A percentile compares a stretch with the other conserved stretches of the same genome.
Evolutionary conservation across 805 yeast genomes (phyloP).

Genomic region (Candida wancherniae): DNA sequence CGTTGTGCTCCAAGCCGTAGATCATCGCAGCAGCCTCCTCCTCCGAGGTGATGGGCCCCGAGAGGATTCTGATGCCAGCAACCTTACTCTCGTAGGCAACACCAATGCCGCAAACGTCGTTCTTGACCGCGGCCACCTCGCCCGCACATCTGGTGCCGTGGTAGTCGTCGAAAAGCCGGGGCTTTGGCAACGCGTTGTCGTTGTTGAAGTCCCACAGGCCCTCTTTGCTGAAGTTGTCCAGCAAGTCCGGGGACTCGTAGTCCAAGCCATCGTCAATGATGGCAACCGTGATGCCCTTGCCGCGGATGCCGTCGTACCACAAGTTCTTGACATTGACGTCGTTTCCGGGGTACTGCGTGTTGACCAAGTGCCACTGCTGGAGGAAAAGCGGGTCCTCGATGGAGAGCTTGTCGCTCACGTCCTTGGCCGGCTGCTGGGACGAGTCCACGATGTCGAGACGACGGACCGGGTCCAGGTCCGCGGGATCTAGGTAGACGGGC

Average conservation of each 20-base stretch:
- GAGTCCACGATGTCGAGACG: constrained; percentile 42
- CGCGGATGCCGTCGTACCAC: constrained; percentile 80
- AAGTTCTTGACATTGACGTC: constrained; percentile 84
- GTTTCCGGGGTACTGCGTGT: constrained; percentile 65
- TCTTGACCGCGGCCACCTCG: constrained; percentile 87
- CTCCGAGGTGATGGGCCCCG: constrained; percentile 73
- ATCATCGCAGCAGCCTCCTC: constrained; percentile 90
- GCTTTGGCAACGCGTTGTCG: constrained; percentile 69
- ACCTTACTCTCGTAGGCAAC: constrained; percentile 88
- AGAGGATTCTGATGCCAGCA: constrained; percentile 83
- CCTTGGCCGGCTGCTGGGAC: constrained; percentile 40
- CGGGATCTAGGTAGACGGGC: constrained; percentile 42
- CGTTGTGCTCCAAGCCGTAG: constrained; percentile 76
- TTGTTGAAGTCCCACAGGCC: constrained; percentile 96
- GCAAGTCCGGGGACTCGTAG: constrained; percentile 68
- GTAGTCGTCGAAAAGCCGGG: constrained; percentile 73
- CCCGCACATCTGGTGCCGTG: constrained; percentile 99
- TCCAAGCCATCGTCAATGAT: constrained; percentile 94
- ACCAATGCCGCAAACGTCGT: constrained; percentile 91
- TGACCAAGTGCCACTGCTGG: constrained; percentile 90
- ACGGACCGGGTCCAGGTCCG: background rate
- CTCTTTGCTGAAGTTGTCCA: constrained; percentile 58
- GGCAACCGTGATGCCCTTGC: constrained; percentile 78
- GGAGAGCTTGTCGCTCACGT: constrained; percentile 47
- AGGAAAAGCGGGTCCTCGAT: constrained; percentile 82